Percentiles rank a stretch among this genome's conserved stretches.
These are phyloP conservation scores for Aspergillus versicolor DNA, from an alignment of 2,329 filamentous ascomycete species.

Conservation along the genomic window DNA sequence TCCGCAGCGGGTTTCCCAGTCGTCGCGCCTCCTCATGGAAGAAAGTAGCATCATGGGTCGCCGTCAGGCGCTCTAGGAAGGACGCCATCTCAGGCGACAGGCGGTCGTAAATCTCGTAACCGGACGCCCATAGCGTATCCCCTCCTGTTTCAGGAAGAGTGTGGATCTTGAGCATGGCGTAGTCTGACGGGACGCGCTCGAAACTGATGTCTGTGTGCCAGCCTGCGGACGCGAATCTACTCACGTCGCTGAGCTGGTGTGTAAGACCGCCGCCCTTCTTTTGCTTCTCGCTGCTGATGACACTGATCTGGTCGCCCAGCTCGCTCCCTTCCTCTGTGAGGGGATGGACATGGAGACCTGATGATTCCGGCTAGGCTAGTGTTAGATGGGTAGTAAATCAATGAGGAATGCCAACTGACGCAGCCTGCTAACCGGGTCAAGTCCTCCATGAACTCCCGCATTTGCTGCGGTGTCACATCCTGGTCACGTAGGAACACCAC, in stretches of 20 bases:
- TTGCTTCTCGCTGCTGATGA: slow-evolving; percentile 59
- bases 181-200: slow-evolving; percentile 64
- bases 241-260: slow-evolving; percentile 33
- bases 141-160: slow-evolving; percentile 57
- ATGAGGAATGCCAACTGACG: slow-evolving; percentile 18
- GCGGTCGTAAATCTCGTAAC: slow-evolving; percentile 66
- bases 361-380: slow-evolving; percentile 46
- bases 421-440: slow-evolving; percentile 47
- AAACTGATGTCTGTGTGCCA: slow-evolving; percentile 65
- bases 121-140: slow-evolving; percentile 66
- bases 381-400: background rate
- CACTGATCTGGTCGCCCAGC: slow-evolving; percentile 60
- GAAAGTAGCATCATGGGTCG: slow-evolving; percentile 56
- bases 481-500: slow-evolving; percentile 72
- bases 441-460: slow-evolving; percentile 53
- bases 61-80: slow-evolving; percentile 61
- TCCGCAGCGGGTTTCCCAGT: slow-evolving; percentile 36
- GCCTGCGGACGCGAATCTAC: slow-evolving; percentile 46
- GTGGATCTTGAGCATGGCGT: slow-evolving; percentile 58
- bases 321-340: slow-evolving; percentile 58
- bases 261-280: slow-evolving; percentile 43
- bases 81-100: slow-evolving; percentile 55
- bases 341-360: slow-evolving; percentile 61
- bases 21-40: slow-evolving; percentile 45
- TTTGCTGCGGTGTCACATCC: slow-evolving; percentile 60